These are phyloP conservation scores for Xylaria sp. DNA, from an alignment of 495 filamentous ascomycete genomes.

Conservation along the genomic window DNA sequence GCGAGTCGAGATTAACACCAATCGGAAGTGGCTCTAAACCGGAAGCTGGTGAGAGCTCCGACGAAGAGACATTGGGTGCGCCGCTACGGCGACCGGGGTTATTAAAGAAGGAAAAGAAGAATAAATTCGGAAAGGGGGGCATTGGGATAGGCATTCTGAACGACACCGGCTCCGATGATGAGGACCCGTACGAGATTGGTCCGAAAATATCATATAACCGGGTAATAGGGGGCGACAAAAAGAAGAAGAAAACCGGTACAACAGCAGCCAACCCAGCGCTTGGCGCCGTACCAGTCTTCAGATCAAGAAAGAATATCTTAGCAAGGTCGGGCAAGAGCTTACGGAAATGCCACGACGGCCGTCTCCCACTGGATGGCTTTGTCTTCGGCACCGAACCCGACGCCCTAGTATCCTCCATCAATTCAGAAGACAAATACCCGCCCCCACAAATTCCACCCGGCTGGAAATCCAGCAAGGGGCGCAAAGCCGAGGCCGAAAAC, in stretches of 20 bases:
- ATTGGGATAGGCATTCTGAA: constrained; percentile 93
- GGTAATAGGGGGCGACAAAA: constrained; percentile 83
- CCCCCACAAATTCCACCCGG: constrained; percentile 76
- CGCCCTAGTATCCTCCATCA: constrained; percentile 59
- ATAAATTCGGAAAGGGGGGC: constrained; percentile 61
- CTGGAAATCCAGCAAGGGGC: constrained; percentile 75
- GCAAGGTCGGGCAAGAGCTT: constrained; percentile 63
- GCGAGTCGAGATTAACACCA: constrained; percentile 63
- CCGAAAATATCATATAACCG: constrained; percentile 91
- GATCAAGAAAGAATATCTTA: constrained; percentile 73
- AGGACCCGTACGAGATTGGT: constrained; percentile 92
- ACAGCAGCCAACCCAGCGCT: constrained; percentile 68
- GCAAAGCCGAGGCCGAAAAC: constrained; percentile 42
- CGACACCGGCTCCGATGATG: constrained; percentile 96
- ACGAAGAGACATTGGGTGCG: constrained; percentile 55
- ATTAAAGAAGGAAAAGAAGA: constrained; percentile 56
- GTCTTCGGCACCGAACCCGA: constrained; percentile 67
- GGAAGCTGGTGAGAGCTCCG: constrained; percentile 54
- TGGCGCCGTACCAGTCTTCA: constrained; percentile 74
- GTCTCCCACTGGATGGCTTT: constrained; percentile 86
- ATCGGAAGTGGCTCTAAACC: constrained; percentile 25
- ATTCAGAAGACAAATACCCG: constrained; percentile 68
- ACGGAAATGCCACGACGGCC: constrained; percentile 87
- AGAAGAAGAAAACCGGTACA: constrained; percentile 69
- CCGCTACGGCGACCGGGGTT: constrained; percentile 35